Evolutionary conservation across 2,329 filamentous ascomycete genomes (phyloP).

Genomic region (Fusarium verrucosum): DNA sequence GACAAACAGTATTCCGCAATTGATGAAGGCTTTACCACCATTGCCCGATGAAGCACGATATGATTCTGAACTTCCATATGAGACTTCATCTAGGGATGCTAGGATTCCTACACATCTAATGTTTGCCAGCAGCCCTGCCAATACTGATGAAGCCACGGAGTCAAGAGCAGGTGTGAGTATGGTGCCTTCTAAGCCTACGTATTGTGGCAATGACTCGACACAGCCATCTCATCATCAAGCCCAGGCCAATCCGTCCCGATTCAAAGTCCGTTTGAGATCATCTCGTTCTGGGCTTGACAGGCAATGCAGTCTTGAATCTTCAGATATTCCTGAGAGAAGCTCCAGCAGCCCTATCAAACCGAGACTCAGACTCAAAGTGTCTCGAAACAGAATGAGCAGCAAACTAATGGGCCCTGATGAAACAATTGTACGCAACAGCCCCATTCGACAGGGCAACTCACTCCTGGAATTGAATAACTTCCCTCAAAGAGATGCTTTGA

Average conservation of each 20-base stretch:
- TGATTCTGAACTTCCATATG: neutral
- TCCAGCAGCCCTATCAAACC: conserved; percentile 22
- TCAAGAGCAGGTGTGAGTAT: neutral
- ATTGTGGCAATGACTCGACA: neutral
- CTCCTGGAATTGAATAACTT: conserved; percentile 45
- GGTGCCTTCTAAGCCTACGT: neutral
- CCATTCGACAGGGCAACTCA: conserved; percentile 48
- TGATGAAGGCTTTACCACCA: conserved; percentile 63
- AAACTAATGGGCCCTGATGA: conserved; percentile 18
- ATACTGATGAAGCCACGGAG: conserved; percentile 2
- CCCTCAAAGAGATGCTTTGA: conserved; percentile 17
- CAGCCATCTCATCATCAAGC: neutral
- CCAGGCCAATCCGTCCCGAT: conserved; percentile 33
- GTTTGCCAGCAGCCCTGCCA: conserved; percentile 19
- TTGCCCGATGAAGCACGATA: conserved; percentile 49
- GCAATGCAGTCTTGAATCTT: conserved; percentile 3
- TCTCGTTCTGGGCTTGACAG: conserved; percentile 25
- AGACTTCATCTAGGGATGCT: neutral
- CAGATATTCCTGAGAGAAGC: conserved; percentile 1
- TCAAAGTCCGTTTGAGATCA: conserved; percentile 45
- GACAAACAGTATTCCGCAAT: conserved; percentile 60
- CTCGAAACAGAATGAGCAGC: conserved; percentile 44
- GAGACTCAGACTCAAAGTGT: conserved; percentile 48
- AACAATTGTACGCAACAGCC: conserved; percentile 32
- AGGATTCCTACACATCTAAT: conserved; percentile 19